A percentile compares a stretch with the other conserved stretches of the same genome.
Evolutionary conservation across 371 early-diverging fungal genomes (phyloP).

Genomic region (Mucor piriformis): DNA sequence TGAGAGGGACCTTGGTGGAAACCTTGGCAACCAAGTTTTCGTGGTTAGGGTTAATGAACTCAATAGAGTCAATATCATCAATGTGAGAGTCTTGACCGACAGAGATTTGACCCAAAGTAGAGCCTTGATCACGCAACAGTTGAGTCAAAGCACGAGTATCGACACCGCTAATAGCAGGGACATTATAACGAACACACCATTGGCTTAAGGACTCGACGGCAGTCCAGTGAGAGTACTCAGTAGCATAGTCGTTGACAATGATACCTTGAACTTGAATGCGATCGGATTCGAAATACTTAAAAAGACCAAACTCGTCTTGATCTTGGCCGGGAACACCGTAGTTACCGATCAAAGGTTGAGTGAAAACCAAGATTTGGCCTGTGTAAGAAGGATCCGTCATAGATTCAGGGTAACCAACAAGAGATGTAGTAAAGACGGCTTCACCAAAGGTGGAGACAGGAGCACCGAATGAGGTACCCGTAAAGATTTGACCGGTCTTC

Average conservation of each 20-base stretch:
- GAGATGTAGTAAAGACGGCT: conserved; percentile 88
- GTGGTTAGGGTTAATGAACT: conserved; percentile 77
- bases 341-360: conserved; percentile 95
- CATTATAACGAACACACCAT: conserved; percentile 87
- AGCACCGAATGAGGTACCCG: conserved; percentile 82
- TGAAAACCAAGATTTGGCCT: conserved; percentile 95
- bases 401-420: conserved; percentile 96
- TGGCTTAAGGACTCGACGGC: conserved; percentile 82
- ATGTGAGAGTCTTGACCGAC: conserved; percentile 55
- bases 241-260: conserved; percentile 87
- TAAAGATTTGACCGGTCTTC: conserved; percentile 74
- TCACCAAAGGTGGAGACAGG: conserved; percentile 63
- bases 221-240: conserved; percentile 90
- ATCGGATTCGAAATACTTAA: conserved; percentile 90
- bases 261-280: conserved; percentile 91
- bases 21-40: conserved; percentile 63
- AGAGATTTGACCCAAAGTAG: conserved; percentile 80
- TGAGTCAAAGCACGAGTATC: conserved; percentile 95
- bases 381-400: conserved; percentile 95
- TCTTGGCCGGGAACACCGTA: conserved; percentile 93
- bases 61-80: conserved; percentile 34
- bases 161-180: conserved; percentile 91
- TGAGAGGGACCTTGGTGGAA: conserved; percentile 59
- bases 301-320: conserved; percentile 78
- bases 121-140: conserved; percentile 90